Percentiles rank a stretch among this genome's conserved stretches.
Conservation (phyloP, 2,329 filamentous ascomycete species). For the Botrytis fragariae region DNA sequence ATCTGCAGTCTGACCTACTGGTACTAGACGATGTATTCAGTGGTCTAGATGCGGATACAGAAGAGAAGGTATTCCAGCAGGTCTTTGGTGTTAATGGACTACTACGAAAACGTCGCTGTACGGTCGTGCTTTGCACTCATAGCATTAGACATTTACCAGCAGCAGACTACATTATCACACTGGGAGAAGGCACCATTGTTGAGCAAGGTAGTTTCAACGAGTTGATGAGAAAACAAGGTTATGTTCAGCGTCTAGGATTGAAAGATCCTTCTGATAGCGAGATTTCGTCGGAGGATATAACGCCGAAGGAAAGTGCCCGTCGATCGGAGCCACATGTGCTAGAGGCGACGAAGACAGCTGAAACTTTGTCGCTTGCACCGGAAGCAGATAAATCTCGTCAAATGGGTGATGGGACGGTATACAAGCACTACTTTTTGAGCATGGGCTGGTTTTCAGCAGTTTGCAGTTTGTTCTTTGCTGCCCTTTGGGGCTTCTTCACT, state of each 20-base stretch:
- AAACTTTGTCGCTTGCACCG: slow-evolving; percentile 22
- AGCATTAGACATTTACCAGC: slow-evolving; percentile 39
- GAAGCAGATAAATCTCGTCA: slow-evolving; percentile 35
- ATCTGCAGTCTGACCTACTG: slow-evolving; percentile 21
- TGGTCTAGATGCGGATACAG: slow-evolving; percentile 30
- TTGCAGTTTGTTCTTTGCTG: slow-evolving; percentile 24
- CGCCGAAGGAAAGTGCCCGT: neutral
- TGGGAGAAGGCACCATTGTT: slow-evolving; percentile 34
- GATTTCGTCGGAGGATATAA: slow-evolving; percentile 10
- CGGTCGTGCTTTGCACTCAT: slow-evolving; percentile 37
- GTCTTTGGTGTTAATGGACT: slow-evolving; percentile 25
- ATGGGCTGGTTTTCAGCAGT: slow-evolving; percentile 25
- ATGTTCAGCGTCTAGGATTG: neutral
- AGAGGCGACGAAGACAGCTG: neutral
- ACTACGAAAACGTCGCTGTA: slow-evolving; percentile 33
- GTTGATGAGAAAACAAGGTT: neutral
- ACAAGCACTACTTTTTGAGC: slow-evolving; percentile 28
- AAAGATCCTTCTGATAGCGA: slow-evolving; percentile 29
- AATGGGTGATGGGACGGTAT: slow-evolving; percentile 27
- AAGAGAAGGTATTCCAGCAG: slow-evolving; percentile 22
- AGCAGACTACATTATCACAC: slow-evolving; percentile 44
- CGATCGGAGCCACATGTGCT: neutral
- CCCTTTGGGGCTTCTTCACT: slow-evolving; percentile 31
- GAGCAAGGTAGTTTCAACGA: slow-evolving; percentile 40
- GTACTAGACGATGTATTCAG: slow-evolving; percentile 34